Evolutionary conservation across 1,284 basidiomycete species (phyloP).

Genomic region (Rhodotorula mucilaginosa): DNA sequence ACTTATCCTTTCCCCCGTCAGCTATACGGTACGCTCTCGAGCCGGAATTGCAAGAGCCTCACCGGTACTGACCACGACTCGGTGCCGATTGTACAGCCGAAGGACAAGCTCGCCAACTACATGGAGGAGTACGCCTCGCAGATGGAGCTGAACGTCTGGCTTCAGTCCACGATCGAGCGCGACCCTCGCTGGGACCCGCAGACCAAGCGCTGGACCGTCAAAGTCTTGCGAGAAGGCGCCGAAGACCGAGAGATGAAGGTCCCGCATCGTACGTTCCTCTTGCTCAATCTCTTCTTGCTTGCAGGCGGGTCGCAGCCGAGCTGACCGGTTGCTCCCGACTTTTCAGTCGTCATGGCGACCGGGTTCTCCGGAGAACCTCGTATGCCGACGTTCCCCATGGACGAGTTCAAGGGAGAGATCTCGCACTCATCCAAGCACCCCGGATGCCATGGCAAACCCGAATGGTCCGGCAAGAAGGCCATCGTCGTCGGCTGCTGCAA

Average conservation of each 20-base stretch:
- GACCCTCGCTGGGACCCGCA: slow-evolving; percentile 43
- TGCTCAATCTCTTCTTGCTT: background rate
- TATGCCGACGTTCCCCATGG: slow-evolving; percentile 46
- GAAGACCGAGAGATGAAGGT: slow-evolving; percentile 47
- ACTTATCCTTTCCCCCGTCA: background rate
- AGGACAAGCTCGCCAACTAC: slow-evolving; percentile 48
- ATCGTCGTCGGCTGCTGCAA: slow-evolving; percentile 33
- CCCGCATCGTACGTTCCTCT: slow-evolving; percentile 43
- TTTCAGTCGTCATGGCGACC: slow-evolving; percentile 49
- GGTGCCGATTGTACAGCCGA: background rate
- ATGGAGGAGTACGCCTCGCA: slow-evolving; percentile 43
- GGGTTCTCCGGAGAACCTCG: slow-evolving; percentile 51
- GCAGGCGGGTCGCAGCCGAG: background rate
- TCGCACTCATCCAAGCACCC: slow-evolving; percentile 45
- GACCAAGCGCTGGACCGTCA: slow-evolving; percentile 50
- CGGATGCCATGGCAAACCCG: slow-evolving; percentile 32
- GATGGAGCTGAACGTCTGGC: slow-evolving; percentile 48
- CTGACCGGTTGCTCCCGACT: background rate
- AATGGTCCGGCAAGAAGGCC: slow-evolving; percentile 46
- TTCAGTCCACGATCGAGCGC: slow-evolving; percentile 39
- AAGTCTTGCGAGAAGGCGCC: slow-evolving; percentile 46
- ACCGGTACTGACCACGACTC: too few species aligned
- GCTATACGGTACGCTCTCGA: background rate
- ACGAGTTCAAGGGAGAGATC: slow-evolving; percentile 46
- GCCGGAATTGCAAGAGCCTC: too few species aligned